A percentile compares a stretch with the other conserved stretches of the same genome.
These are phyloP conservation scores for button mushroom (Agaricus bisporus) DNA, from an alignment of 768 basidiomycete species.

Conservation along the genomic window DNA sequence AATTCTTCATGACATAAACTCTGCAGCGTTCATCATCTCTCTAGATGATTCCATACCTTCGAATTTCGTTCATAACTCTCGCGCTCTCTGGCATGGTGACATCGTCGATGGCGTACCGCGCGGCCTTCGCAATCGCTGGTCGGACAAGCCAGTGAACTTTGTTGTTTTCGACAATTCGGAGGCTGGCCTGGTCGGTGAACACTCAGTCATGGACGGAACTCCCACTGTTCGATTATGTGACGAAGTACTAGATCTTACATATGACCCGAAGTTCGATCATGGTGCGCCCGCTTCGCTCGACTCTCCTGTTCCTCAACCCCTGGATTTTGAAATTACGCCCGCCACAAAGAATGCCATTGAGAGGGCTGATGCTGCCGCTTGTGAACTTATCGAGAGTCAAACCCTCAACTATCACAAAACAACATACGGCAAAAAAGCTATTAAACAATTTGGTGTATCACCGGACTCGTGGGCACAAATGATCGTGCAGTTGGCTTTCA, in stretches of 20 bases:
- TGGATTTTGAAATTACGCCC: slow-evolving; percentile 59
- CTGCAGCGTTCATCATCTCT: slow-evolving; percentile 79
- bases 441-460: slow-evolving; percentile 84
- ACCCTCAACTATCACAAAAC: slow-evolving; percentile 58
- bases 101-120: slow-evolving; percentile 36
- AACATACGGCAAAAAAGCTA: slow-evolving; percentile 76
- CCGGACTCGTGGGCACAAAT: slow-evolving; percentile 96
- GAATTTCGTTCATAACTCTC: slow-evolving; percentile 53
- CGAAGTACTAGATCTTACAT: slow-evolving; percentile 55
- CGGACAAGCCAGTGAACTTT: slow-evolving; percentile 88
- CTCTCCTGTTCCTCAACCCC: slow-evolving; percentile 34
- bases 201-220: slow-evolving; percentile 88
- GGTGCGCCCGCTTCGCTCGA: slow-evolving; percentile 28
- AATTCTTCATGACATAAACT: slow-evolving; percentile 71
- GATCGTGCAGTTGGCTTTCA: slow-evolving; percentile 86
- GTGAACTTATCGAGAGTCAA: slow-evolving; percentile 57
- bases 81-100: slow-evolving; percentile 78
- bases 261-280: slow-evolving; percentile 58
- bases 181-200: slow-evolving; percentile 90
- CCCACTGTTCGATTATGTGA: slow-evolving; percentile 73
- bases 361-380: slow-evolving; percentile 47
- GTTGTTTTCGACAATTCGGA: slow-evolving; percentile 78
- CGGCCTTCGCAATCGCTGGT: slow-evolving; percentile 74
- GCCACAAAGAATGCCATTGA: slow-evolving; percentile 45
- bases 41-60: slow-evolving; percentile 61